Evolutionary conservation across 2,329 filamentous ascomycete genomes (phyloP).

Genomic region (Purpureocillium lavendulum): DNA sequence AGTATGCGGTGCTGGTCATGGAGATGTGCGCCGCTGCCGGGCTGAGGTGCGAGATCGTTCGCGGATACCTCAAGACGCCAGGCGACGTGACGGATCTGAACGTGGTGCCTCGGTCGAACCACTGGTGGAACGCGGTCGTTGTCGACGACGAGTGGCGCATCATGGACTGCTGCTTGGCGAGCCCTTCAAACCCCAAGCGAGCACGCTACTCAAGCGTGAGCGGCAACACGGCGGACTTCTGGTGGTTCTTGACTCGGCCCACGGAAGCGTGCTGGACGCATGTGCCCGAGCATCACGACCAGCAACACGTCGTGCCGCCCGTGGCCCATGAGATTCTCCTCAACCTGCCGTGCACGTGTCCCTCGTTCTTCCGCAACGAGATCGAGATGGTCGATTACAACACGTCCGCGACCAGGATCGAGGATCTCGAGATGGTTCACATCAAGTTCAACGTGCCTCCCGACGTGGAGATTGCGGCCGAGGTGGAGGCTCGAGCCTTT

Average conservation of each 20-base stretch:
- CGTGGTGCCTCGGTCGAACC: constrained; percentile 78
- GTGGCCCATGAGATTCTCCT: constrained; percentile 80
- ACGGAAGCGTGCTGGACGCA: constrained; percentile 93
- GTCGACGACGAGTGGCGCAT: constrained; percentile 95
- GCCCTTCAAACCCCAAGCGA: constrained; percentile 79
- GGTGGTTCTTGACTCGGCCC: constrained; percentile 90
- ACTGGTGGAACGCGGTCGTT: constrained; percentile 95
- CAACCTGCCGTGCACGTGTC: constrained; percentile 76
- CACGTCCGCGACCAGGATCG: constrained; percentile 75
- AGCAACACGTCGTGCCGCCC: constrained; percentile 89
- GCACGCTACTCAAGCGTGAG: constrained; percentile 66
- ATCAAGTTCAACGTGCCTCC: constrained; percentile 79
- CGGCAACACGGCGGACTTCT: constrained; percentile 66
- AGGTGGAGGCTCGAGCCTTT: constrained; percentile 79
- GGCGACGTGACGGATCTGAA: constrained; percentile 77
- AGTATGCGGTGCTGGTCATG: constrained; percentile 78
- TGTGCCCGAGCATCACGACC: constrained; percentile 75
- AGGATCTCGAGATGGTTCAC: constrained; percentile 90
- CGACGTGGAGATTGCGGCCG: constrained; percentile 86
- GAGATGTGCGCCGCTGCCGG: constrained; percentile 94
- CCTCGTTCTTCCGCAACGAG: constrained; percentile 76
- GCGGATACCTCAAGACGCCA: constrained; percentile 83
- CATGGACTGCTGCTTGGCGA: constrained; percentile 88
- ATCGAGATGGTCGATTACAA: constrained; percentile 84
- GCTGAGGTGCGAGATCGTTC: constrained; percentile 77